Base-by-base conservation (phyloP, 2,329 filamentous ascomycete species). In the Nannizziopsis arthrosporioides region DNA sequence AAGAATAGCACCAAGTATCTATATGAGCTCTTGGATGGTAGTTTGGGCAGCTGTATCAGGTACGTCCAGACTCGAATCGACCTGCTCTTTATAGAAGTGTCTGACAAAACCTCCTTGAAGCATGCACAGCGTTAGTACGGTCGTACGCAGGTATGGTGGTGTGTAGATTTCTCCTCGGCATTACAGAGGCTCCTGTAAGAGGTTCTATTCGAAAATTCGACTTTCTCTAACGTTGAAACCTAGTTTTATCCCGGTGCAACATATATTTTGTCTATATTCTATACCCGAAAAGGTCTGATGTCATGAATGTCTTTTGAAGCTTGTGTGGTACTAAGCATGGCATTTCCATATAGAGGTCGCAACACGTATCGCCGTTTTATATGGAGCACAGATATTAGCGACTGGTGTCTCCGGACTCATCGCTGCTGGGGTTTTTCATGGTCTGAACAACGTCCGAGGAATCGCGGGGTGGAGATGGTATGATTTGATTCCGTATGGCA, bases 191-290 rank as follows among this genome's bases (percentile, higher is more conserved):
- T 14, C 53, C 53, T n/a, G 53, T 55, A 48, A 44, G 51, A 32
- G 27, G n/a, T 18, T 18, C 14, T 4, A 27, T 3, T 27, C 22
- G 7, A 27, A 27, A 27, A 27, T 32, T 19, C 14, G 32, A 15
- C 41, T 17, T 53, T 59, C 4, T 19, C 32, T 8, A 17, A 11
- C 12, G 12, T 18, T 15, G 3, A 15, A 38, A 31, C 11, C 19
- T 52, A 55, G 51, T 82, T 81, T 60, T 67, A 81, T 19, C 80
- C 80, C 0, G 80, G 80, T 37, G 76, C 76, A 0, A 68, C 82
- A 9, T 69, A 81, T 38, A 76, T 82, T 40, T 68, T 83, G 15
- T 79, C 76, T 0, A 78, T 81, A 55, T 84, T 79, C 74, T 84
- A 84, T 61, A 82, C 79, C 1, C 71, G 78, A 42, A 72, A 73